Base-by-base conservation (phyloP, 2,329 filamentous ascomycete genomes). In the Sclerotinia glacialis region DNA sequence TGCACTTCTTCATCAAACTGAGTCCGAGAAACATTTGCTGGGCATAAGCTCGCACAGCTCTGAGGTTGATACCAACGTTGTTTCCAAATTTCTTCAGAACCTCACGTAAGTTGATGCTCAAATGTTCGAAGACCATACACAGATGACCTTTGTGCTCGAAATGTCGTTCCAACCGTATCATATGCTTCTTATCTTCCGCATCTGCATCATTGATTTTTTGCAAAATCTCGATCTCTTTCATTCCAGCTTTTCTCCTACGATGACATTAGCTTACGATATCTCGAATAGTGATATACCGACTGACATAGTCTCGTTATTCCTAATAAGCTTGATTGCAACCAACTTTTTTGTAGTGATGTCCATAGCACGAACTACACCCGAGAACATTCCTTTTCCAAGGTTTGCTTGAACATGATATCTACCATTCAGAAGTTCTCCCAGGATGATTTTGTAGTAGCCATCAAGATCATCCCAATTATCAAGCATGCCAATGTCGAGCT, bases 271-370 rank as follows among this genome's bases (percentile, higher is more conserved):
- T 61, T 46, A 18, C n/a, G 9, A 28, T 34, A 49, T n/a, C 18
- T 47, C 18, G 21, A 52, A n/a, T n/a, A 58, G 50, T 34, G 40
- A 46, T 18, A 37, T 58, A 46, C 68, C 69, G 55, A 67, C 72
- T 72, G 80, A 82, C 87, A 97, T 89, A 16, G 92, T 91, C 75
- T 97, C 93, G 74, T 99, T 98, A 78, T 96, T 96, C 70, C 95
- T 91, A 78, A 98, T 96, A 73, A 99, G 95, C 80, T 99, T 99
- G 83, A 99, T 91, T 31, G 95, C 95, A 42, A 98, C 93, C n/a
- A 90, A 78, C 72, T 86, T 85, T 74, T 88, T 89, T 67, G 85
- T 91, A 59, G 86, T 87, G 28, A 89, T 85, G 78, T 97, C 93
- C 69, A 86, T 84, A 28, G 95, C 95, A 70, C 92, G 88, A 64